Conservation (phyloP, 2,329 filamentous ascomycete genomes). For the Aspergillus bombycis region DNA sequence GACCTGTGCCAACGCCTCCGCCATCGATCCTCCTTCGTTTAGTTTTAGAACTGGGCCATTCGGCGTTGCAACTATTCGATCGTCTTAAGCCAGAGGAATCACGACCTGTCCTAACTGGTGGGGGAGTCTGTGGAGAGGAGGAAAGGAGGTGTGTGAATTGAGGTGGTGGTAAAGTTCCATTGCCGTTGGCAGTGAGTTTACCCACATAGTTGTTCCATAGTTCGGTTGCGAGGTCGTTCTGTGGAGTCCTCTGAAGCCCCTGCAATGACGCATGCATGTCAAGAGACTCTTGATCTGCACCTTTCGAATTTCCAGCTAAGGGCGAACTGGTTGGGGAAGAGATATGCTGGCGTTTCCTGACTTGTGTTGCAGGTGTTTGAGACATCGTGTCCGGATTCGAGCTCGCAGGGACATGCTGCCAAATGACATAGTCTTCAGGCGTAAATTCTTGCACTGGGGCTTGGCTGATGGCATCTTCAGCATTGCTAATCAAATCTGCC, state of each 20-base stretch:
- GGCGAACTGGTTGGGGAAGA: constrained; percentile 75
- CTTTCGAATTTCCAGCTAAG: constrained; percentile 45
- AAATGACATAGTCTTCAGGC: constrained; percentile 64
- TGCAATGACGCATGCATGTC: constrained; percentile 63
- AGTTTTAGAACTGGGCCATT: constrained; percentile 64
- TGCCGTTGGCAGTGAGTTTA: constrained; percentile 49
- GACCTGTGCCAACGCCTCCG: constrained; percentile 49
- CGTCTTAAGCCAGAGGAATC: constrained; percentile 60
- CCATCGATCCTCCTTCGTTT: constrained; percentile 67
- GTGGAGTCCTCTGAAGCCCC: constrained; percentile 65
- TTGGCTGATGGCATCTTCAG: constrained; percentile 57
- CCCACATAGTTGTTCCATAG: constrained; percentile 76
- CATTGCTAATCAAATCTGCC: constrained; percentile 64
- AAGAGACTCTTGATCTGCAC: constrained; percentile 47
- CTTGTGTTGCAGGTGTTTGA: constrained; percentile 49
- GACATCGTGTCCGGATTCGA: constrained; percentile 50
- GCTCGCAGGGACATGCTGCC: constrained; percentile 55
- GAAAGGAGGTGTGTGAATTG: constrained; percentile 67
- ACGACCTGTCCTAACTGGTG: constrained; percentile 45
- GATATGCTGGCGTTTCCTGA: constrained; percentile 71
- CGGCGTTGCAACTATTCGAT: constrained; percentile 68
- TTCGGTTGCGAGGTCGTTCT: constrained; percentile 72
- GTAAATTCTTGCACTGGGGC: constrained; percentile 54
- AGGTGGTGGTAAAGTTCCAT: constrained; percentile 56
- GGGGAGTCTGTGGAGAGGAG: constrained; percentile 70